These are phyloP conservation scores for Backusella liffmaniae DNA, from an alignment of 192 early-diverging fungal species.

Conservation along the genomic window DNA sequence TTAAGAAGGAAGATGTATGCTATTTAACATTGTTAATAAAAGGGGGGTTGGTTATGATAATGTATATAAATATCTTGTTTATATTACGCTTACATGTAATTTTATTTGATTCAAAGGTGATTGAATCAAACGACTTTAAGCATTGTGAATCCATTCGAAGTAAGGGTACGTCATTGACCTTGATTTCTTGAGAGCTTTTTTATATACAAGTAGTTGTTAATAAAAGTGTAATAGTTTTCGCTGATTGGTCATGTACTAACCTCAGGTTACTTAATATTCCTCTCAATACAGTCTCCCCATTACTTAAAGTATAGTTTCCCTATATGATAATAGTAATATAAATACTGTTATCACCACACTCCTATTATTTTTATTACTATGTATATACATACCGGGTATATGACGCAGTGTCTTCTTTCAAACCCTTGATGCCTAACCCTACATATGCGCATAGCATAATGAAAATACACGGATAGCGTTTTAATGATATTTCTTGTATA, in stretches of 20 bases:
- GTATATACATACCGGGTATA: background rate
- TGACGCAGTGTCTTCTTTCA: background rate
- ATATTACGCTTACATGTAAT: background rate
- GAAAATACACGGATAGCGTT: background rate
- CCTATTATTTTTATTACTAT: background rate
- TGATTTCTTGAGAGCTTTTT: slow-evolving; percentile 1
- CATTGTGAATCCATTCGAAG: background rate
- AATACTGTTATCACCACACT: background rate
- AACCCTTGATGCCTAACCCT: background rate
- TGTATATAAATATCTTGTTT: too few relatives aligned
- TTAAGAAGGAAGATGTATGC: background rate
- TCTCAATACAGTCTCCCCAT: background rate
- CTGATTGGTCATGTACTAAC: background rate
- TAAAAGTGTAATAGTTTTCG: background rate
- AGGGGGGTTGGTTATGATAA: too few relatives aligned
- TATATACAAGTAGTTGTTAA: background rate
- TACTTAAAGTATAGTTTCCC: background rate
- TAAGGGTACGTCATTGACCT: background rate
- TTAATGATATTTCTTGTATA: background rate
- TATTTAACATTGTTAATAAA: background rate
- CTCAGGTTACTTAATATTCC: background rate
- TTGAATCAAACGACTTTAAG: background rate
- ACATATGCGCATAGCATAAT: background rate
- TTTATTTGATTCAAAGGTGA: background rate
- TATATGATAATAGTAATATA: background rate